Evolutionary conservation across 164 flowering plant genomes (phyloP).

Genomic region (Brasenia schreberi): DNA sequence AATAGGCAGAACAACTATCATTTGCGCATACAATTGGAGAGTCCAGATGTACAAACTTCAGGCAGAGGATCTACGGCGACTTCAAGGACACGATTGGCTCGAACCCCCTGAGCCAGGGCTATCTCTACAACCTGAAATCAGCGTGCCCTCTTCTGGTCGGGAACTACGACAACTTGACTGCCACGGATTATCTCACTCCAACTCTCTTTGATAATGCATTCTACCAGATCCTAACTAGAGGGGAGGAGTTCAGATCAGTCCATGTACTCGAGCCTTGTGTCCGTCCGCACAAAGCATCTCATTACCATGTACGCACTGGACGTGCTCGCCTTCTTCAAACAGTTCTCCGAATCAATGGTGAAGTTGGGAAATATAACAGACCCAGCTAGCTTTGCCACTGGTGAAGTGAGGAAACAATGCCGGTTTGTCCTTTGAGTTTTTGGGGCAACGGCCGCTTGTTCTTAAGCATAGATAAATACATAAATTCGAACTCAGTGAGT

Average conservation of each 20-base stretch:
- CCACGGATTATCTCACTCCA: slow-evolving; percentile 69
- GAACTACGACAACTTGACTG: slow-evolving; percentile 34
- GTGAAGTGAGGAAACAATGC: slow-evolving; percentile 83
- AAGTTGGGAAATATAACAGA: slow-evolving; percentile 79
- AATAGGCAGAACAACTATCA: slow-evolving; percentile 8
- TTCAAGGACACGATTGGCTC: slow-evolving; percentile 26
- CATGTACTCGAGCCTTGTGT: slow-evolving; percentile 59
- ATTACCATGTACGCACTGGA: slow-evolving; percentile 57
- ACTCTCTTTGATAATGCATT: slow-evolving; percentile 73
- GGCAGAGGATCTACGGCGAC: slow-evolving; percentile 70
- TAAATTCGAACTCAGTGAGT: too few relatives aligned
- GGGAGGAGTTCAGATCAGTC: slow-evolving; percentile 90
- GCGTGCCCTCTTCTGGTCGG: slow-evolving; percentile 30
- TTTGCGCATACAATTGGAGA: slow-evolving; percentile 88
- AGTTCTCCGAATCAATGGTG: slow-evolving; percentile 88
- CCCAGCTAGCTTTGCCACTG: slow-evolving; percentile 37
- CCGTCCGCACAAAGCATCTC: slow-evolving; percentile 40
- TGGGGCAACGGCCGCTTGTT: background rate
- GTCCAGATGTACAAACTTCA: slow-evolving; percentile 67
- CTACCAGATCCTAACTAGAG: slow-evolving; percentile 48
- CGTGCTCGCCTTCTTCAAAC: slow-evolving; percentile 58
- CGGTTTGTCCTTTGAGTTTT: slow-evolving; percentile 44
- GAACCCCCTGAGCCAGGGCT: slow-evolving; percentile 21
- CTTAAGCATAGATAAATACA: background rate
- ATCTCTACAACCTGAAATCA: slow-evolving; percentile 38